Evolutionary conservation across 2,329 filamentous ascomycete species (phyloP).

Genomic region (Scolecobasidium constrictum): DNA sequence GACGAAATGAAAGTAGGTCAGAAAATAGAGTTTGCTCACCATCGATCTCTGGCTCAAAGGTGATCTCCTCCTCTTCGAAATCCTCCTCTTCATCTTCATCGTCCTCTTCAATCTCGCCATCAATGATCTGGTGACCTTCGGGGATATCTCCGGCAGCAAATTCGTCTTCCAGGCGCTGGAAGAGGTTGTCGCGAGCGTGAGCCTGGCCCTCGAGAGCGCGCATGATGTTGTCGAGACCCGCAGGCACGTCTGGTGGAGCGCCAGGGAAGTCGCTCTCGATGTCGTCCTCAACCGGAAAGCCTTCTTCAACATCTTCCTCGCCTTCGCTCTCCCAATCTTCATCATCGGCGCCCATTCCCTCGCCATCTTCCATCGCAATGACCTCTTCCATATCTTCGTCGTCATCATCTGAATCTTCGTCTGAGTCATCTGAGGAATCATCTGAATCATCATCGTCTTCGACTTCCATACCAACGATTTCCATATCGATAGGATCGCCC

Average conservation of each 20-base stretch:
- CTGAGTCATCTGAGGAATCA: constrained; percentile 48
- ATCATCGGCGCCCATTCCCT: constrained; percentile 9
- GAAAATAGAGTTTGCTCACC: constrained; percentile 41
- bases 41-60: constrained; percentile 40
- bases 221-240: constrained; percentile 19
- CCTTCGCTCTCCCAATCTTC: constrained; percentile 10
- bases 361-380: constrained; percentile 21
- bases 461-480: constrained; percentile 72
- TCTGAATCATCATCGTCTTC: constrained; percentile 50
- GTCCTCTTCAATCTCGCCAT: constrained; percentile 39
- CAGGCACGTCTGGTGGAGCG: constrained; percentile 1
- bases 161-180: constrained; percentile 9
- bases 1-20: too few species aligned
- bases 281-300: constrained; percentile 4
- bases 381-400: constrained; percentile 41
- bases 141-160: constrained; percentile 20
- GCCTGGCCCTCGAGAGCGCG: constrained; percentile 34
- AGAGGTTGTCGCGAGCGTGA: constrained; percentile 16
- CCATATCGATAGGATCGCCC: constrained; percentile 59
- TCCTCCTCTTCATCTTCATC: constrained; percentile 50
- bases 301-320: constrained; percentile 9
- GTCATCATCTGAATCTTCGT: constrained; percentile 45
- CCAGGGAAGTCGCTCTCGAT: neutral
- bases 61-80: constrained; percentile 57
- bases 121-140: constrained; percentile 38